Evolutionary conservation across 116 monocot species (phyloP).

Genomic region (Trichopus zeylanicus): DNA sequence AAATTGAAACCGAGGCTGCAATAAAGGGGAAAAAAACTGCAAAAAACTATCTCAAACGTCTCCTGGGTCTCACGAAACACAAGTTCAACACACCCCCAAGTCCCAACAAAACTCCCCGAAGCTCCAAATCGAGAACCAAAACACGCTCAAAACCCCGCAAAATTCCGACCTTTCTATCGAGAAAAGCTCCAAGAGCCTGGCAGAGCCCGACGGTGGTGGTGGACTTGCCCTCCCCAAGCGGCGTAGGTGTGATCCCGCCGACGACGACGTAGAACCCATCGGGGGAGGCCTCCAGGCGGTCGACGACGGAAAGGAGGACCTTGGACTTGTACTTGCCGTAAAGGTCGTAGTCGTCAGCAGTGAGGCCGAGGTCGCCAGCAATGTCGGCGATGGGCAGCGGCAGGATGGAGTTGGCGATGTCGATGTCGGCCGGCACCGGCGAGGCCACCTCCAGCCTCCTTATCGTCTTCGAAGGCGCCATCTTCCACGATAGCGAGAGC

Average conservation of each 20-base stretch:
- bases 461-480: constrained; percentile 43
- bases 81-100: too few relatives aligned
- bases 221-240: constrained; percentile 96
- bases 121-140: neutral
- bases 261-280: constrained; percentile 94
- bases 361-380: constrained; percentile 58
- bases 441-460: constrained; percentile 58
- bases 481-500: neutral
- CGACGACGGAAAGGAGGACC: constrained; percentile 64
- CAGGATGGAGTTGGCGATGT: constrained; percentile 88
- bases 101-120: neutral
- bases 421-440: constrained; percentile 91
- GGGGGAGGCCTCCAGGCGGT: constrained; percentile 46
- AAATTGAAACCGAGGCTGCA: too few relatives aligned
- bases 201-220: constrained; percentile 94
- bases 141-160: neutral
- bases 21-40: too few relatives aligned
- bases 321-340: constrained; percentile 99
- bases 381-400: constrained; percentile 79
- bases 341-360: constrained; percentile 70
- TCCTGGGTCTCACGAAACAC: too few relatives aligned
- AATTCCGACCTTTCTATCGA: constrained; percentile 78
- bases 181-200: constrained; percentile 91
- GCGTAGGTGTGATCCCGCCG: constrained; percentile 95
- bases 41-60: too few relatives aligned